Evolutionary conservation across 1,284 basidiomycete genomes (phyloP), one percentile per base, ranked within the genome.

Genomic region (Taiwanofungus camphoratus): DNA sequence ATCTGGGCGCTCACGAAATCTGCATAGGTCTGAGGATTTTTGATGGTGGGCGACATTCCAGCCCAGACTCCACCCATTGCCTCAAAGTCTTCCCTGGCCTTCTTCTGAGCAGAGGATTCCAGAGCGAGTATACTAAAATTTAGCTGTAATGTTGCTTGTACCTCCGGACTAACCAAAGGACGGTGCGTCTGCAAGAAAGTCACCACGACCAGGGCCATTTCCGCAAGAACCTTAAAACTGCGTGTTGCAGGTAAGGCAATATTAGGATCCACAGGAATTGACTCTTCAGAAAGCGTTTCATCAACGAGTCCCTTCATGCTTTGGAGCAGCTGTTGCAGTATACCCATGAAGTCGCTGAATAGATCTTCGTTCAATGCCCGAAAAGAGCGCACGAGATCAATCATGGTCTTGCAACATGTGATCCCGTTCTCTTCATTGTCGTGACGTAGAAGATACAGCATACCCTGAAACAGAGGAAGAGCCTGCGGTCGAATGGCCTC

Each of bases 341-440:
- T 70, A 55, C 82, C 72, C 49, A 95, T 76, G 67, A 96, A 94
- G 37, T 92, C 87, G 48, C 79, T 69, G 31, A 93, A 76, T 44
- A 83, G 76, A 5, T 89, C 82, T 54, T 93, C 92, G 8, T 84
- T 79, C 43, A 89, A 69, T n/a, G 77, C 69, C 59, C 85, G 73
- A 56, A 80, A 82, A 18, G 72, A 73, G 34, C 87, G 80, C 50
- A 81, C 70, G 22, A 86, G 64, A 64, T 99, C 96, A 49, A 93
- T 85, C 56, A 96, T 78, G 46, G 87, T 87, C 67, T 99, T 99
- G 75, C 95, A 91, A 43, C 87, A 91, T 2, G 87, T 76, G 23
- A 87, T 77, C 2, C 89, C 96, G 58, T 94, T 96, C 59, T 99
- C 96, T 67, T 99, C 96, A 60, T 96, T 98, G 70, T 99, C 97